Conservation (phyloP, 169 alveolate species). For the Cryptosporidium sp. region DNA sequence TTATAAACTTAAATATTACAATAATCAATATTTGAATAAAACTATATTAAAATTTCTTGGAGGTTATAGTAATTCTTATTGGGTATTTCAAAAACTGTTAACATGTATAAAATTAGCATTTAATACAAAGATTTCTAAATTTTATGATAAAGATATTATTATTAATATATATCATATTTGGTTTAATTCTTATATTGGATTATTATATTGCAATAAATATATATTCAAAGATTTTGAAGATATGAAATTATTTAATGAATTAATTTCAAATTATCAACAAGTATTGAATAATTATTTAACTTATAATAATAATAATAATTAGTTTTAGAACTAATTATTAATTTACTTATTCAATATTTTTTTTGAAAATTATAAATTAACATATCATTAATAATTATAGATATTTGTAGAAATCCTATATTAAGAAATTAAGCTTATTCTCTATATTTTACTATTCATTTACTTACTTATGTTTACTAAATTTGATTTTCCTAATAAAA, state of each 20-base stretch:
- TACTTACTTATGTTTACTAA: too few relatives aligned
- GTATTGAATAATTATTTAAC: not conserved
- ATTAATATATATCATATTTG: not conserved
- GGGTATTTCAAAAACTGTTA: slow-evolving; percentile 13
- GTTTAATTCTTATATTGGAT: slow-evolving; percentile 26
- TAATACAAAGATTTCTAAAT: slow-evolving; percentile 5
- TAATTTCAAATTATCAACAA: not conserved
- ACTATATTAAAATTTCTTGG: slow-evolving; percentile 45
- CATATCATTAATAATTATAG: too few relatives aligned
- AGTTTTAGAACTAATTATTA: too few relatives aligned
- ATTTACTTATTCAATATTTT: too few relatives aligned
- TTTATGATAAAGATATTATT: not conserved
- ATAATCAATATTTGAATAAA: not conserved
- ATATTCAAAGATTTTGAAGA: slow-evolving; percentile 10
- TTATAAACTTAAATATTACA: not conserved
- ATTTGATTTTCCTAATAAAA: too few relatives aligned
- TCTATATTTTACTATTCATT: not conserved
- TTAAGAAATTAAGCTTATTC: not conserved
- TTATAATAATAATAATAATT: too few relatives aligned
- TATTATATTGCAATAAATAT: slow-evolving; percentile 6
- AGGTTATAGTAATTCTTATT: slow-evolving; percentile 32
- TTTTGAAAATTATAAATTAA: too few relatives aligned
- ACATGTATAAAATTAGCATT: slow-evolving; percentile 4
- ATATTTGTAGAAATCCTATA: too few relatives aligned
- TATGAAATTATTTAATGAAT: not conserved